These are phyloP conservation scores for Ophiocordyceps camponoti-rufipedis DNA, from an alignment of 2,329 filamentous ascomycete species.

Conservation along the genomic window DNA sequence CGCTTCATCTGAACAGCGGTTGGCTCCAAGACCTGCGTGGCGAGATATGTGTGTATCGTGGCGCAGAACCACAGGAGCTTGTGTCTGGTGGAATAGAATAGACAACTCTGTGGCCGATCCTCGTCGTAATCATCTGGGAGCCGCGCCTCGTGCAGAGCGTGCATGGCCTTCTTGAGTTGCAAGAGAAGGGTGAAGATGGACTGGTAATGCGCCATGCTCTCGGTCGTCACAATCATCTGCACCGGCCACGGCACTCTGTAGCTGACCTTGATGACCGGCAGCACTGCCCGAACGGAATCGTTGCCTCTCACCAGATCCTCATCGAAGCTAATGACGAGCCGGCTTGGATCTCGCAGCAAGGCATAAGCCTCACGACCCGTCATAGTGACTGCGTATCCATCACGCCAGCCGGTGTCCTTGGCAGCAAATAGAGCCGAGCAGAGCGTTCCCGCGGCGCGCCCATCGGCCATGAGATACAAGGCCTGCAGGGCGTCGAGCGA, in stretches of 20 bases:
- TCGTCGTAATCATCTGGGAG: slow-evolving; percentile 21
- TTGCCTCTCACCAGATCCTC: slow-evolving; percentile 22
- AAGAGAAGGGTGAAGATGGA: slow-evolving; percentile 57
- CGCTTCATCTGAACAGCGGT: slow-evolving; percentile 36
- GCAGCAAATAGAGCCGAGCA: slow-evolving; percentile 52
- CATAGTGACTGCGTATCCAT: slow-evolving; percentile 66
- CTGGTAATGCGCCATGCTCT: slow-evolving; percentile 49
- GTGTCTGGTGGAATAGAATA: slow-evolving; percentile 44
- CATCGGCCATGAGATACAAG: slow-evolving; percentile 64
- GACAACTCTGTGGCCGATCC: slow-evolving; percentile 23
- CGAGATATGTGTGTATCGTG: slow-evolving; percentile 57
- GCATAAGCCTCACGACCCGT: slow-evolving; percentile 56
- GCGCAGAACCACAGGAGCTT: slow-evolving; percentile 64
- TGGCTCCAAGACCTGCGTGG: slow-evolving; percentile 50
- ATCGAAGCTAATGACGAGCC: slow-evolving; percentile 39
- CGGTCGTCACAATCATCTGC: slow-evolving; percentile 53
- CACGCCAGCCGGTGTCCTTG: slow-evolving; percentile 47
- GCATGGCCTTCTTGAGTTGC: slow-evolving; percentile 55
- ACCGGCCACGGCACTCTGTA: slow-evolving; percentile 52
- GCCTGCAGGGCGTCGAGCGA: slow-evolving; percentile 49
- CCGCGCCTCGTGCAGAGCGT: slow-evolving; percentile 41
- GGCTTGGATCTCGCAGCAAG: slow-evolving; percentile 35
- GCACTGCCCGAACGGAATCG: slow-evolving; percentile 31
- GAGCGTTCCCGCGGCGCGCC: slow-evolving; percentile 46
- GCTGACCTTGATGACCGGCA: slow-evolving; percentile 45